These are phyloP conservation scores for Zopfia rhizophila DNA, from an alignment of 2,329 filamentous ascomycete species.

Conservation along the genomic window DNA sequence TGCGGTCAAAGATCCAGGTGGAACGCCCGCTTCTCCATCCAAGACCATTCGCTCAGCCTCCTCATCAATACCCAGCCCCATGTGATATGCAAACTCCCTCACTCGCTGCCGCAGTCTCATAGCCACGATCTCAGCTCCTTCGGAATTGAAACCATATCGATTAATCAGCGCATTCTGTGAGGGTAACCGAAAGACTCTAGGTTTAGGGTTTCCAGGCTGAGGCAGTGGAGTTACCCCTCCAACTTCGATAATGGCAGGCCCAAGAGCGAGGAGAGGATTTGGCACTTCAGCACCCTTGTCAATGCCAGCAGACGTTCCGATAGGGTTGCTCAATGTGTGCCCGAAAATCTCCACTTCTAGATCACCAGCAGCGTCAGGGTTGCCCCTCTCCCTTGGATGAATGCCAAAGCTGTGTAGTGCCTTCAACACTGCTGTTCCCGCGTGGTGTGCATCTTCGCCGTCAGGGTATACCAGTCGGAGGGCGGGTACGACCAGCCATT, in stretches of 20 bases:
- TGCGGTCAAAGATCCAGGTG: conserved; percentile 79
- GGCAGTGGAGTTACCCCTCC: conserved; percentile 89
- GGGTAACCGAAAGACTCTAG: conserved; percentile 87
- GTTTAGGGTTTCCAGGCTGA: conserved; percentile 86
- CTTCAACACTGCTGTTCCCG: conserved; percentile 77
- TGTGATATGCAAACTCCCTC: conserved; percentile 75
- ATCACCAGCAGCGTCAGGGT: conserved; percentile 63
- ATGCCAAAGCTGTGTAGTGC: conserved; percentile 77
- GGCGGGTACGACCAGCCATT: conserved; percentile 66
- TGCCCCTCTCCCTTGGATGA: conserved; percentile 83
- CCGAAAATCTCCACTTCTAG: conserved; percentile 77
- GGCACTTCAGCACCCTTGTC: conserved; percentile 95
- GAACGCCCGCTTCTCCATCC: conserved; percentile 78
- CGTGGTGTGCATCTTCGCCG: conserved; percentile 91
- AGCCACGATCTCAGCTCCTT: conserved; percentile 88
- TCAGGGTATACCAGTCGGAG: conserved; percentile 75
- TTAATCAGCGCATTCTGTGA: conserved; percentile 91
- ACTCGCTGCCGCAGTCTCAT: conserved; percentile 80
- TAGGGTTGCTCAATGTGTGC: conserved; percentile 80
- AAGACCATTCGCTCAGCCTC: conserved; percentile 77
- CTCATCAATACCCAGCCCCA: conserved; percentile 72
- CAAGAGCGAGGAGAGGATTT: conserved; percentile 83
- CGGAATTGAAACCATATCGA: conserved; percentile 93
- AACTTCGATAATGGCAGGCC: conserved; percentile 88
- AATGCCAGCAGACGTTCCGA: conserved; percentile 93